phyloP scores from a whole-genome alignment of 345 rosid genomes.

The Pseudoturritis turrita region DNA sequence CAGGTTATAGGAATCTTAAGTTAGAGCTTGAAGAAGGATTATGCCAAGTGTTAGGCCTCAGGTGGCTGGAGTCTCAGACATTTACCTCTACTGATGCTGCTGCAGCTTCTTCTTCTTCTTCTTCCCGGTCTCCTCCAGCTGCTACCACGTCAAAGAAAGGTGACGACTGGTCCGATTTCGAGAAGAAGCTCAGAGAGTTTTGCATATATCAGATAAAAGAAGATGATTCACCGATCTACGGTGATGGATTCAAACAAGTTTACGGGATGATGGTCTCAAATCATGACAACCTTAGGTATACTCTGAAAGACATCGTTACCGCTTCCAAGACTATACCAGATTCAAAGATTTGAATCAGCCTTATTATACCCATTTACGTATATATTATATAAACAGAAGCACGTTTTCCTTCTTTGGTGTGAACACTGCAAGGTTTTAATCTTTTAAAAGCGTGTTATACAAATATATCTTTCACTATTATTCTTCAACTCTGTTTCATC shows the following conservation, averaged over 20 bases:
- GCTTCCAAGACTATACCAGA: background rate
- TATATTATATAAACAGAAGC: background rate
- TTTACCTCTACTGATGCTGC: conserved; percentile 43
- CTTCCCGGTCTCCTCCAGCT: conserved; percentile 29
- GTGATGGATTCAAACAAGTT: conserved; percentile 65
- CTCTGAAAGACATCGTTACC: conserved; percentile 34
- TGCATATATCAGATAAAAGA: conserved; percentile 61
- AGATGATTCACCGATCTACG: conserved; percentile 67
- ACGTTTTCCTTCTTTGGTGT: background rate
- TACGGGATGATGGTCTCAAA: conserved; percentile 45
- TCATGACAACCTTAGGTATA: conserved; percentile 37
- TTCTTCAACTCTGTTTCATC: no score
- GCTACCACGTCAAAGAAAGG: conserved; percentile 54
- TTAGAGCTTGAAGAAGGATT: conserved; percentile 92
- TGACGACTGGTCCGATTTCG: conserved; percentile 40
- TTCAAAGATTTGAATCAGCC: conserved; percentile 7
- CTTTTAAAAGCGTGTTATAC: background rate
- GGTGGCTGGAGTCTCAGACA: conserved; percentile 82
- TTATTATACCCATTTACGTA: background rate
- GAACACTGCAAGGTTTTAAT: no score
- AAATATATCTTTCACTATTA: background rate
- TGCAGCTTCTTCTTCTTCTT: conserved; percentile 23
- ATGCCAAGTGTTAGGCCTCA: conserved; percentile 77
- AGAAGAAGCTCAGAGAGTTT: conserved; percentile 61
- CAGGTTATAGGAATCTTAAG: conserved; percentile 35